Evolutionary conservation across 345 rosid species (phyloP), one percentile per base, ranked within the genome.

Genomic region (Syzygium oleosum): DNA sequence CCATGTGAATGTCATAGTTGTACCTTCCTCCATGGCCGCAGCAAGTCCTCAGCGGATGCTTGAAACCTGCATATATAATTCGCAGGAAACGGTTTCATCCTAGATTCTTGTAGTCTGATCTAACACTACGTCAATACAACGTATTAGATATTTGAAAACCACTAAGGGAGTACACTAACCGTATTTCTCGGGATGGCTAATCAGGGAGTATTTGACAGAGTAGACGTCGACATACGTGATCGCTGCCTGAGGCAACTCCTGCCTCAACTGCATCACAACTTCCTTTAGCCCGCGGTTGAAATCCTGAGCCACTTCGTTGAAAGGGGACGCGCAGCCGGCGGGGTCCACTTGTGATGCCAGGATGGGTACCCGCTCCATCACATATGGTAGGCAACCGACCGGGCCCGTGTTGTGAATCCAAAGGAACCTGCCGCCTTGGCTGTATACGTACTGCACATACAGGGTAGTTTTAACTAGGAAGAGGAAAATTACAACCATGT

Each of bases 21-120:
- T 94, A 94, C 90, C 91, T 95, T 31, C 99, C 99, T 25, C 98
- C 98, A 86, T 93, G 94, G 2, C 99, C 97, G 65, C 98, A 97
- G 61, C 98, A 96, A 12, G 95, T 90, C 34, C 92, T 92, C 63
- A 95, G 55, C 16, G 97, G 91, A 52, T 94, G 89, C 22, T 68
- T 90, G 89, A 97, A 95, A n/a, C 98, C 98, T 94, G 89, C 84
- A 51, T 43, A 55, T 58, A 25, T 2, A 61, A 61, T 61, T 61
- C 38, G 34, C 38, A 2, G 73, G 9, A 7, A 19, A 14, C 19
- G 3, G 73, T 61, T 38, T 31, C 22, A 16, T 68, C 43, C 79
- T 16, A 68, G 79, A 31, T 68, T 31, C 79, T 68, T 68, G 22
- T 16, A 68, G 79, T 31, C 79, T 31, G 23, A 68, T 68, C 23